Conservation (phyloP, 1,284 basidiomycete genomes). For the Trametes sp. region DNA sequence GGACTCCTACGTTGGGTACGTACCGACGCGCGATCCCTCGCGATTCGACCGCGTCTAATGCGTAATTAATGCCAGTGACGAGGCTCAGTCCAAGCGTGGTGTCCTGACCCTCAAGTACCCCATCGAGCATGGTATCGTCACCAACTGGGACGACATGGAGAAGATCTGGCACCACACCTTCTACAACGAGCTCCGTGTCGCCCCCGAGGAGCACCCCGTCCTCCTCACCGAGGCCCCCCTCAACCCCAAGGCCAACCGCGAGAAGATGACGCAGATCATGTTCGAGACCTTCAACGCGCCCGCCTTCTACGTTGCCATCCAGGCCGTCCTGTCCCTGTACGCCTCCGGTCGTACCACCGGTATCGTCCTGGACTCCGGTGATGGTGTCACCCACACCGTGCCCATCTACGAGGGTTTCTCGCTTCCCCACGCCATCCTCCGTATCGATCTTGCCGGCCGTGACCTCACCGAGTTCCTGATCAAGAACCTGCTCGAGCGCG, state of each 20-base stretch:
- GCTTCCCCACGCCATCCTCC: constrained; percentile 92
- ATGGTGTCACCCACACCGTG: constrained; percentile 94
- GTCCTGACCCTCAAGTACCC: constrained; percentile 92
- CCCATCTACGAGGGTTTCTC: constrained; percentile 97
- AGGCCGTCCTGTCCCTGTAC: constrained; percentile 92
- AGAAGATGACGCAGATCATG: constrained; percentile 99
- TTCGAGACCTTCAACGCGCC: constrained; percentile 97
- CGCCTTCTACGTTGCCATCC: constrained; percentile 93
- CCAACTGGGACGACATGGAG: constrained; percentile 98
- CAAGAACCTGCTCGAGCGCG: constrained; percentile 94
- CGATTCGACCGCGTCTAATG: not conserved
- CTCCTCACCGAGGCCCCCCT: constrained; percentile 93
- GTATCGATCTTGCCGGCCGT: constrained; percentile 95
- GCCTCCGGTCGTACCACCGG: constrained; percentile 93
- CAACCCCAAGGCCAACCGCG: constrained; percentile 94
- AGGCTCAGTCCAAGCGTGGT: constrained; percentile 96
- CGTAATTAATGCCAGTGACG: constrained; percentile 61
- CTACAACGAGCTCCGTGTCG: constrained; percentile 87
- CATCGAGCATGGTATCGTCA: constrained; percentile 87
- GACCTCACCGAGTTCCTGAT: constrained; percentile 93
- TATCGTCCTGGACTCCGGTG: constrained; percentile 94
- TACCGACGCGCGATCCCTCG: constrained; percentile 10
- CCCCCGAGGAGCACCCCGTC: constrained; percentile 93
- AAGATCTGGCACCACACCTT: constrained; percentile 95
- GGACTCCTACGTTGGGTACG: constrained; percentile 87